Evolutionary conservation across 176 grass and related monocot genomes (phyloP).

Genomic region (Oropetium thomaeum): DNA sequence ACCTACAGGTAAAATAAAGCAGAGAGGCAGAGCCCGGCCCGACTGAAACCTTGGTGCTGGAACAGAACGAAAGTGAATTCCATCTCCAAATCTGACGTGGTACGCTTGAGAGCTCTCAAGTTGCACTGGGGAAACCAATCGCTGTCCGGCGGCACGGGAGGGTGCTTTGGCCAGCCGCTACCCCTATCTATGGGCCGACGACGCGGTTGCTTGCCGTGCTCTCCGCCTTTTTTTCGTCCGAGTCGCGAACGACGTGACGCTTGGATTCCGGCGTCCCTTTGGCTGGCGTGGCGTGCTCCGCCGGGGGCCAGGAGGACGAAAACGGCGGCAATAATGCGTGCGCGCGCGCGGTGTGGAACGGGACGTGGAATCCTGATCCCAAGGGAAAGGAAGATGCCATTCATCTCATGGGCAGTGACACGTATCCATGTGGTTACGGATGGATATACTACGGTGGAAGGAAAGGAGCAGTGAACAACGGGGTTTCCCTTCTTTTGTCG

Average conservation of each 20-base stretch:
- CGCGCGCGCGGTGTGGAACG: background rate
- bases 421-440: too few species aligned
- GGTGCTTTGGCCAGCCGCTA: too few species aligned
- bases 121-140: background rate
- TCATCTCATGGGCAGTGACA: background rate
- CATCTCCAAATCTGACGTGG: background rate
- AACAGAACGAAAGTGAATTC: background rate
- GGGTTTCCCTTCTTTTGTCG: too few species aligned
- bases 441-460: too few species aligned
- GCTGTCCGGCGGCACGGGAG: background rate
- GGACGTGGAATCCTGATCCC: background rate
- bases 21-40: background rate
- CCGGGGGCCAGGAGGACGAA: background rate
- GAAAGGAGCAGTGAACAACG: too few species aligned
- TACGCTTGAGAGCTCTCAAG: background rate
- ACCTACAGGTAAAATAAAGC: background rate
- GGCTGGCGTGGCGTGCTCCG: background rate
- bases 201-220: too few species aligned
- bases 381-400: background rate
- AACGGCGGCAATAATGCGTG: constrained; percentile 14
- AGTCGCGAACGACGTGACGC: too few species aligned
- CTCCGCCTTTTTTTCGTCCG: too few species aligned
- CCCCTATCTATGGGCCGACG: too few species aligned
- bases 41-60: background rate
- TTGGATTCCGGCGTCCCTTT: too few species aligned